Evolutionary conservation across 768 basidiomycete genomes (phyloP), one percentile per base, ranked within the genome.

Genomic region (Peribolospora baueri): DNA sequence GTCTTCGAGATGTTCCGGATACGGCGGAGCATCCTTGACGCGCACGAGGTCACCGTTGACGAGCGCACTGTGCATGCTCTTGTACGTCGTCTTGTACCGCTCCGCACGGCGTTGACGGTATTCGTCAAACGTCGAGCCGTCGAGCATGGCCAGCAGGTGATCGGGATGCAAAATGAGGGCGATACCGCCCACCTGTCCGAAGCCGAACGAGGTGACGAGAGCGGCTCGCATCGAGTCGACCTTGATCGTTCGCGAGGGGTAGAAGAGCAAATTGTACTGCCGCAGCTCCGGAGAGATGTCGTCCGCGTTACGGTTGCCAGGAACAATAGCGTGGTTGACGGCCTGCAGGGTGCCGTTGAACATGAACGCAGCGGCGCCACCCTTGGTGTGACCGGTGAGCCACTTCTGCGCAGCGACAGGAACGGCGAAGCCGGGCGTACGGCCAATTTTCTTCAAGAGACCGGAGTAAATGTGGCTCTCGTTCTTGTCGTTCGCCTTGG

Each of bases 341-440:
- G 67, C 67, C 61, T 69, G 67, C n/a, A 67, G 51, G 57, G 67
- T 58, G 45, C 65, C 67, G 63, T 68, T 69, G 61, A 68, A 64
- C 70, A 88, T 85, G 91, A 88, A 95, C 2, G 88, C 84, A 54
- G 91, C 91, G n/a, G 93, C 85, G 58, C 91, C 93, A 68, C 93
- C 93, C 74, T 98, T 98, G 8, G 91, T 81, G 66, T 98, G 91
- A 58, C 93, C 93, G 40, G 91, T 81, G 51, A 98, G 74, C 67
- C 82, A 86, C 76, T 98, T 98, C 69, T 97, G 93, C 3, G 93
- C 87, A 68, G 97, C 82, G 64, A 93, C 79, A 4, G 93, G 93
- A 50, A 91, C 80, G n/a, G 90, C 88, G 67, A 97, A 97, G 54
- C 93, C 91, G 45, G 80, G 77, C 5, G 86, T 84, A 58, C 93